Base-by-base conservation (phyloP, 345 rosid species). In the Hibiscus tridactylites region DNA sequence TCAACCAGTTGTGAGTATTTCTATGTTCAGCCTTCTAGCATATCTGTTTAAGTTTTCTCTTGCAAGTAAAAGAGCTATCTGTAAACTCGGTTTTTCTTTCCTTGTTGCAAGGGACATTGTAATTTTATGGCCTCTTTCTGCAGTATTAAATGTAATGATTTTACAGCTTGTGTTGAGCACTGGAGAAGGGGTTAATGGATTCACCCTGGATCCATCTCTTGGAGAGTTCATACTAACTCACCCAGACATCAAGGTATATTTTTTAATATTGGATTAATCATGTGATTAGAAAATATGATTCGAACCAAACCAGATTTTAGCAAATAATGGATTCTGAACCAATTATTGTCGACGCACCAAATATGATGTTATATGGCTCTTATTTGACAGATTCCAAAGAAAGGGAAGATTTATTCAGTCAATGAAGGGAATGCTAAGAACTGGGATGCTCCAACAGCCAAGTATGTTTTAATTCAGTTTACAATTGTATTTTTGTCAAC, bases 391-490 rank as follows among this genome's bases (percentile, higher is more conserved):
- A 95, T 95, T 82, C 99, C 99, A 13, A 86, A 80, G 79, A 89
- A 88, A 80, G 98, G 99, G 59, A 92, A 86, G 84, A 95, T 95
- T 65, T 95, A 95, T 81, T 95, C 99, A 1, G 97, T 92, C 33
- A 95, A 95, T 74, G 99, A 95, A 88, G 98, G 99, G 76, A 95
- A 95, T 89, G 96, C 98, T 1, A 91, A 78, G 84, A 87, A 90
- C 81, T 92, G 99, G 99, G 98, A 95, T 82, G 86, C 81, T 80
- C 97, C 97, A 73, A 95, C 98, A 15, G 81, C 98, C 60, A 87
- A 88, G 98, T 94, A 83, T 79, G 86, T 62, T 31, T 15, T 65
- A 10, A 49, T 53, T 75, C 50, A 49, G 31, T 73, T 68, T 44
- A 69, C 19, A 21, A 4, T 4, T 69, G 16, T 52, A 2, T 1